phyloP scores from a whole-genome alignment of 768 basidiomycete species.

The Infundibulicybe gibba region DNA sequence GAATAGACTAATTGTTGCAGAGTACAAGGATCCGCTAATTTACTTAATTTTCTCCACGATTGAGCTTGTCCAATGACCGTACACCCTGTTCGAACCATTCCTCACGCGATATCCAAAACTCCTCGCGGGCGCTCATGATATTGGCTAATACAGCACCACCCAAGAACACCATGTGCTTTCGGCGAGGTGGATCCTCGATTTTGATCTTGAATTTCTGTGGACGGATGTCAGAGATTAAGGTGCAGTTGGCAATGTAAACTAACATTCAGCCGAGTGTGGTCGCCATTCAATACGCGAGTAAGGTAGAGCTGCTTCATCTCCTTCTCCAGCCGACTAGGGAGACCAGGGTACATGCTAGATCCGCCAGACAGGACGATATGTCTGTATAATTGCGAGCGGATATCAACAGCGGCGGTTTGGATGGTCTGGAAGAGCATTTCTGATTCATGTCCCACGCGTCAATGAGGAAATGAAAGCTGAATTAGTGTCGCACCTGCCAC shows the following conservation, averaged over 20 bases:
- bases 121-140: constrained; percentile 93
- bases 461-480: not conserved
- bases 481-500: constrained; percentile 66
- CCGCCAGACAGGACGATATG: constrained; percentile 88
- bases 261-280: constrained; percentile 83
- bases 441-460: constrained; percentile 28
- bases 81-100: constrained; percentile 95
- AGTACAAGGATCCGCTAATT: not conserved
- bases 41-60: constrained; percentile 50
- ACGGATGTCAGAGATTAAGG: no score
- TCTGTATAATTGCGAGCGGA: constrained; percentile 76
- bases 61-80: constrained; percentile 81
- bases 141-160: constrained; percentile 98
- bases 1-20: not conserved
- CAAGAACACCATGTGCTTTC: constrained; percentile 99
- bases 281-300: constrained; percentile 80
- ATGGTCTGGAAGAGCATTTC: constrained; percentile 98
- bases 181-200: constrained; percentile 95
- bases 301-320: constrained; percentile 95
- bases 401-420: constrained; percentile 83
- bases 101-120: constrained; percentile 93
- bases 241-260: constrained; percentile 25
- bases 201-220: constrained; percentile 97
- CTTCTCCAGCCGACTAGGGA: constrained; percentile 94
- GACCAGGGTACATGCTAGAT: constrained; percentile 95